Evolutionary conservation across 2,329 filamentous ascomycete genomes (phyloP).

Genomic region (Sporothrix brasiliensis): DNA sequence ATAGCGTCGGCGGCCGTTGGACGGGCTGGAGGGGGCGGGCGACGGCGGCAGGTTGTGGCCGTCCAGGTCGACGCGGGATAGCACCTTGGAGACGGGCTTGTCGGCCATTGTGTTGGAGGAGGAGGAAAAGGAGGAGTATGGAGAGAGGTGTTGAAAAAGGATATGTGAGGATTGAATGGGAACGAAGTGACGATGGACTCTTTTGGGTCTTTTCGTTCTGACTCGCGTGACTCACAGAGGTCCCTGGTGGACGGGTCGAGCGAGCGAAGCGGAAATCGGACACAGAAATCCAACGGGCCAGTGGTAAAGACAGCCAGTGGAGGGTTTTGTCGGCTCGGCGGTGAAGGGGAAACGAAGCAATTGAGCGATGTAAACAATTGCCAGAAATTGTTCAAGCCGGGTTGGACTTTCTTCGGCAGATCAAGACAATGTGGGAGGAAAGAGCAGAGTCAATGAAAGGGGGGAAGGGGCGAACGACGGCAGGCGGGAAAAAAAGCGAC

Average conservation of each 20-base stretch:
- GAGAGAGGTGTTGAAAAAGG: neutral
- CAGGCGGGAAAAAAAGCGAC: constrained; percentile 12
- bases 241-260: constrained; percentile 7
- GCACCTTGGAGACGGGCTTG: constrained; percentile 53
- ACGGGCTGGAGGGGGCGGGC: constrained; percentile 87
- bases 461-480: constrained; percentile 21
- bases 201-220: neutral
- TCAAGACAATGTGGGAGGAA: constrained; percentile 5
- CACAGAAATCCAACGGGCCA: neutral
- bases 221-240: constrained; percentile 23
- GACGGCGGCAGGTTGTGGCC: constrained; percentile 87
- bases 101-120: constrained; percentile 34
- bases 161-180: neutral
- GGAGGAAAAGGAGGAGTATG: neutral
- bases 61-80: constrained; percentile 72
- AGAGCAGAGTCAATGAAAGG: constrained; percentile 11
- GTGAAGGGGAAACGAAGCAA: neutral
- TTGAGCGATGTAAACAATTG: neutral
- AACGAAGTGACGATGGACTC: neutral
- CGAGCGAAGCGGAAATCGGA: neutral
- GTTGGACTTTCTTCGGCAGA: neutral
- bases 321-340: neutral
- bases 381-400: neutral
- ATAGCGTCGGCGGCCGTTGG: constrained; percentile 79
- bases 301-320: neutral